These are phyloP conservation scores for Paramecium caudatum DNA, from an alignment of 73 alveolate species.

Conservation along the genomic window DNA sequence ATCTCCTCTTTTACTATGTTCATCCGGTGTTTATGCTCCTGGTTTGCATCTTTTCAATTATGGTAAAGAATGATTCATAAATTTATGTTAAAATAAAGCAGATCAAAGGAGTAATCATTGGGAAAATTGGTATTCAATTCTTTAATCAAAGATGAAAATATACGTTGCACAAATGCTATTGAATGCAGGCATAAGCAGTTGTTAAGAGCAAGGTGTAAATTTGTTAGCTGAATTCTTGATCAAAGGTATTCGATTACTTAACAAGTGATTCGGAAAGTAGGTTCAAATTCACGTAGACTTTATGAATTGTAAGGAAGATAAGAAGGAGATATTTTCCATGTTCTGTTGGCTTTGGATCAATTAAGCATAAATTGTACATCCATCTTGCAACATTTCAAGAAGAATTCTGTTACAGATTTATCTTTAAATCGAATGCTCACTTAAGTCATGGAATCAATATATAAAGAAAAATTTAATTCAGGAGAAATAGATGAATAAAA, in stretches of 20 bases:
- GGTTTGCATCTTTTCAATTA: background rate
- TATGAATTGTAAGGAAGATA: slow-evolving; percentile 61
- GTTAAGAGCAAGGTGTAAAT: slow-evolving; percentile 45
- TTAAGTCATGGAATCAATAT: slow-evolving; percentile 49
- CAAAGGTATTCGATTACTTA: background rate
- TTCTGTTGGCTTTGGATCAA: slow-evolving; percentile 3
- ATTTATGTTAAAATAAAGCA: slow-evolving; percentile 40
- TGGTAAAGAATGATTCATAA: background rate
- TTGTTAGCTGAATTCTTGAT: slow-evolving; percentile 23
- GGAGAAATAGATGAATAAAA: background rate
- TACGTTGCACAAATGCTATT: slow-evolving; percentile 58
- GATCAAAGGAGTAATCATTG: slow-evolving; percentile 44
- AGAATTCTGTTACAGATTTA: background rate
- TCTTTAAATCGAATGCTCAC: background rate
- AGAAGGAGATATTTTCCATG: slow-evolving; percentile 63
- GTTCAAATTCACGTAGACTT: slow-evolving; percentile 11
- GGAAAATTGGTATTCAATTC: slow-evolving; percentile 22
- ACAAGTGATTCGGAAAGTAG: background rate
- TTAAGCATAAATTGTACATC: background rate
- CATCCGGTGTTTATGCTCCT: background rate
- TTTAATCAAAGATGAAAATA: background rate
- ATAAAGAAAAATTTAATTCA: slow-evolving; percentile 20
- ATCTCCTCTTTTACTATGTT: background rate
- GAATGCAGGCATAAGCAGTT: slow-evolving; percentile 24
- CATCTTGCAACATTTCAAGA: background rate